Percentiles rank a stretch among this genome's conserved stretches.
Evolutionary conservation across 2,329 filamentous ascomycete genomes (phyloP).

Genomic region (Ciborinia camelliae): DNA sequence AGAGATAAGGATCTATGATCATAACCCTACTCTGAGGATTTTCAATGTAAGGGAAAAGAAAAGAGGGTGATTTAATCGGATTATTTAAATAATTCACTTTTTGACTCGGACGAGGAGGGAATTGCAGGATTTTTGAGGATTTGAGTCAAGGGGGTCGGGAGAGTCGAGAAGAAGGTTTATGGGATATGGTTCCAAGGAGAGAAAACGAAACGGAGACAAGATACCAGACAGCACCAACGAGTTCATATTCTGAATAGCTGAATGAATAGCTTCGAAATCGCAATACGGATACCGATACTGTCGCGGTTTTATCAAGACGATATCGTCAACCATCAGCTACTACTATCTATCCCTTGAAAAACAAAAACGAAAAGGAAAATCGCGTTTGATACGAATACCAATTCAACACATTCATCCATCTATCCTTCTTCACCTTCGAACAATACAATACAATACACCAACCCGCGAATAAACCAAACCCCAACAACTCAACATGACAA

Average conservation of each 20-base stretch:
- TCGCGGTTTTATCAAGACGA: background rate
- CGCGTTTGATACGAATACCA: background rate
- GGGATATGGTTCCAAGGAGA: too few species aligned
- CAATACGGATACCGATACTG: background rate
- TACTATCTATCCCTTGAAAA: background rate
- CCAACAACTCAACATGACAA: background rate
- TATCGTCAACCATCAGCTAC: background rate
- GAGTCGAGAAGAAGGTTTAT: too few species aligned
- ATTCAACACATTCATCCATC: too few species aligned
- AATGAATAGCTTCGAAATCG: background rate
- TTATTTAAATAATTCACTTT: background rate
- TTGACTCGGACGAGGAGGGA: background rate
- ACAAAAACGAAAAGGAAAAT: background rate
- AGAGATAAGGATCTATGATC: too few species aligned
- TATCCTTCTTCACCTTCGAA: too few species aligned
- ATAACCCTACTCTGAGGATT: too few species aligned
- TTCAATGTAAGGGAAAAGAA: background rate
- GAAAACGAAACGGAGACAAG: background rate
- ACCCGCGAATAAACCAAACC: background rate
- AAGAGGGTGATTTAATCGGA: background rate
- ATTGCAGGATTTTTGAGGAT: too few species aligned
- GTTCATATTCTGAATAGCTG: too few species aligned
- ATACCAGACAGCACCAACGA: background rate
- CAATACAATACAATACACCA: background rate
- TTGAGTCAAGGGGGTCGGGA: too few species aligned